phyloP scores from a whole-genome alignment of 75 land plant species.

The Pinus tabuliformis region DNA sequence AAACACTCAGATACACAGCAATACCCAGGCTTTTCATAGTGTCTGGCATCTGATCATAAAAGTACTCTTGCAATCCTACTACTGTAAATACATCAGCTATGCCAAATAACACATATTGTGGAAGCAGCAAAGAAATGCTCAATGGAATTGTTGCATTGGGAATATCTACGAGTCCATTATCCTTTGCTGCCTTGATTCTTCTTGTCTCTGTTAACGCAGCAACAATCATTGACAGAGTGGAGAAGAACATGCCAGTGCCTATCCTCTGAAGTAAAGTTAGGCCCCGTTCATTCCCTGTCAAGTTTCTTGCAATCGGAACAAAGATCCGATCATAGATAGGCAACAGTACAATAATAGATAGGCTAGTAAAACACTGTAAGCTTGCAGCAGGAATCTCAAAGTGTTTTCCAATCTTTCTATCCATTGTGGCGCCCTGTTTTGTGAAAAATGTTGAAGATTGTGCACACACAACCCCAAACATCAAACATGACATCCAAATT shows the following conservation, averaged over 20 bases:
- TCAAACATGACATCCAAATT: constrained; percentile 68
- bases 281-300: constrained; percentile 58
- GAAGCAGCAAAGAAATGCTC: constrained; percentile 75
- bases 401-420: constrained; percentile 38
- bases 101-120: constrained; percentile 84
- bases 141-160: constrained; percentile 27
- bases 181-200: constrained; percentile 28
- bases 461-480: constrained; percentile 78
- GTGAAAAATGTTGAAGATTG: constrained; percentile 83
- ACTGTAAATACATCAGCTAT: constrained; percentile 86
- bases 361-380: constrained; percentile 57
- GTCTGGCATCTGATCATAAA: constrained; percentile 75
- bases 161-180: constrained; percentile 11
- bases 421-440: constrained; percentile 77
- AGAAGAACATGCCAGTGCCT: constrained; percentile 75
- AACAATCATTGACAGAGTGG: constrained; percentile 65
- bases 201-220: constrained; percentile 60
- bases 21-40: constrained; percentile 77
- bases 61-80: constrained; percentile 90
- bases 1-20: constrained; percentile 69
- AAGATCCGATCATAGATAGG: constrained; percentile 76
- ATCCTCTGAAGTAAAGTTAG: constrained; percentile 75
- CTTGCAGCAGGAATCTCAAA: constrained; percentile 87
- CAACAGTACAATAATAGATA: constrained; percentile 65
- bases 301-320: constrained; percentile 33